Percentiles rank a stretch among this genome's conserved stretches.
phyloP scores from a whole-genome alignment of 306 rosid genomes.

The Vicia faba region DNA sequence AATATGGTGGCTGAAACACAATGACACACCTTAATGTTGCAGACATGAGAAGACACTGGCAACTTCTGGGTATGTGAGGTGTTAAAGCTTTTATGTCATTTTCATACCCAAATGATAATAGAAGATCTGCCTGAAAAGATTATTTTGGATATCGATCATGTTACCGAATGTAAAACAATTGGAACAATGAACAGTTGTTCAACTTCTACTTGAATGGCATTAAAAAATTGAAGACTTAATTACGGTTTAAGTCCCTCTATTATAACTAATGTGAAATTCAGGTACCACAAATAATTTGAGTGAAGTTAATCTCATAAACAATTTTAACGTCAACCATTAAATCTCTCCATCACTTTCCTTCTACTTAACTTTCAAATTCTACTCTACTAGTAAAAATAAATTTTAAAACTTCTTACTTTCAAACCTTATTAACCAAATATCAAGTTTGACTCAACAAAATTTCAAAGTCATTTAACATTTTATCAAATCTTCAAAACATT shows the following conservation, averaged over 20 bases:
- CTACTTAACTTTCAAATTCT: background rate
- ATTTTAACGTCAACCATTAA: background rate
- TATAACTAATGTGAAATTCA: background rate
- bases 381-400: background rate
- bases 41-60: constrained; percentile 98
- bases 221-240: constrained; percentile 7
- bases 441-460: constrained; percentile 1
- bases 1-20: constrained; percentile 17
- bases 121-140: constrained; percentile 91
- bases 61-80: constrained; percentile 76
- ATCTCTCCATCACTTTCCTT: constrained; percentile 2
- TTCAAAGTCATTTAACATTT: background rate
- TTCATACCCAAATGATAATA: constrained; percentile 89
- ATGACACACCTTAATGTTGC: constrained; percentile 86
- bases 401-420: background rate
- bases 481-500: background rate
- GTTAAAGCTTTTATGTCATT: constrained; percentile 80
- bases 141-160: constrained; percentile 26
- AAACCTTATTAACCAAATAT: background rate
- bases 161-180: constrained; percentile 4
- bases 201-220: background rate
- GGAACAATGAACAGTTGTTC: constrained; percentile 2
- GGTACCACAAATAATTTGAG: background rate
- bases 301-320: background rate
- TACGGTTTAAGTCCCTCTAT: background rate